phyloP scores from a whole-genome alignment of 2,329 filamentous ascomycete genomes.

The Penicillium sp. region DNA sequence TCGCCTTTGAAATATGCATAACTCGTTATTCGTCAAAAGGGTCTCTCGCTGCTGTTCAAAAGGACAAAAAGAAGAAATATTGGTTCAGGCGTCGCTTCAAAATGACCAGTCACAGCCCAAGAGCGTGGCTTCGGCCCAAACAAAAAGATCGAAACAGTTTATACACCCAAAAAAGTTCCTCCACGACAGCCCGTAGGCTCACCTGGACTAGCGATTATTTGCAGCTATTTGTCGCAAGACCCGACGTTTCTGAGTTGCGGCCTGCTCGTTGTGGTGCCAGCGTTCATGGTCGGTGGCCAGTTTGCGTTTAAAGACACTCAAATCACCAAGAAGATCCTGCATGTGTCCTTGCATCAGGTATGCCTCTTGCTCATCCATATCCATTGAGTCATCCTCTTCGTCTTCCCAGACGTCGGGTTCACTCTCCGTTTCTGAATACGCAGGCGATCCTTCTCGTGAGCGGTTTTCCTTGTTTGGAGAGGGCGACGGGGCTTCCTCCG shows the following conservation, averaged over 20 bases:
- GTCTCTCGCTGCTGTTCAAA: slow-evolving; percentile 26
- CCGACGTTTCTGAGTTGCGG: slow-evolving; percentile 31
- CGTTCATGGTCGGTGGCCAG: slow-evolving; percentile 72
- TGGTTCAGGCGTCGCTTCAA: slow-evolving; percentile 6
- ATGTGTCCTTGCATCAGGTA: slow-evolving; percentile 80
- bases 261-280: slow-evolving; percentile 37
- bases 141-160: slow-evolving; percentile 19
- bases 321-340: slow-evolving; percentile 78
- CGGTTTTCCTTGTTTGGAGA: slow-evolving; percentile 39
- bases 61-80: slow-evolving; percentile 9
- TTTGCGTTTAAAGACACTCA: slow-evolving; percentile 81
- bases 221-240: slow-evolving; percentile 34
- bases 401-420: slow-evolving; percentile 50
- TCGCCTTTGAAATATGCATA: slow-evolving; percentile 20
- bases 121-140: slow-evolving; percentile 15
- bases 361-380: slow-evolving; percentile 50
- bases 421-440: slow-evolving; percentile 31
- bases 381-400: slow-evolving; percentile 55
- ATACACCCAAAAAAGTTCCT: slow-evolving; percentile 9
- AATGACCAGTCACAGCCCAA: not conserved
- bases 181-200: not conserved
- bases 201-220: slow-evolving; percentile 30
- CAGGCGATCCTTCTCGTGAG: slow-evolving; percentile 34
- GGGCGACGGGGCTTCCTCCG: slow-evolving; percentile 53
- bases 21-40: slow-evolving; percentile 29